A percentile compares a stretch with the other conserved stretches of the same genome.
Conservation (phyloP, 2,329 filamentous ascomycete species). For the Colletotrichum destructivum region DNA sequence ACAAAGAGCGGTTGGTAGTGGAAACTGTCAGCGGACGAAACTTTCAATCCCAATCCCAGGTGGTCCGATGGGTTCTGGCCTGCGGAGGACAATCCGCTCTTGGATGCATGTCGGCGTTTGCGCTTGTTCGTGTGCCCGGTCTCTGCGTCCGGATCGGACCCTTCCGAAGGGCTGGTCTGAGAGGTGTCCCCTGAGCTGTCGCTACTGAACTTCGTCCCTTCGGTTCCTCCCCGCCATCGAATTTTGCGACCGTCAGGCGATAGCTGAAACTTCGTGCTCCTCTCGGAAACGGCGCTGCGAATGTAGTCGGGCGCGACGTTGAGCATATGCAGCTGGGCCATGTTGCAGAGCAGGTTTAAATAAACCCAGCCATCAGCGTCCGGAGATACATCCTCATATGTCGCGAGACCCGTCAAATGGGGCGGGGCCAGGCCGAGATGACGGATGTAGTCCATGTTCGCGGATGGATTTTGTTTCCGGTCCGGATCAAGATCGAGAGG, state of each 20-base stretch:
- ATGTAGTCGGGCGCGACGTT: constrained; percentile 87
- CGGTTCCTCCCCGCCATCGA: constrained; percentile 80
- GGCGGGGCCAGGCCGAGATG: constrained; percentile 79
- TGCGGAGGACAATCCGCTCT: constrained; percentile 48
- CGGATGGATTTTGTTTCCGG: constrained; percentile 80
- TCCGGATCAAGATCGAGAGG: constrained; percentile 84
- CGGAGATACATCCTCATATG: constrained; percentile 64
- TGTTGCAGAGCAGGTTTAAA: constrained; percentile 82
- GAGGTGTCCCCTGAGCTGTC: constrained; percentile 70
- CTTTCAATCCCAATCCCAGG: constrained; percentile 57
- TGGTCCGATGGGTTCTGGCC: constrained; percentile 50
- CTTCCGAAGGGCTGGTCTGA: constrained; percentile 63
- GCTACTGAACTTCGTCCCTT: constrained; percentile 76
- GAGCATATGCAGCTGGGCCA: constrained; percentile 88
- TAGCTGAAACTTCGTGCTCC: constrained; percentile 83
- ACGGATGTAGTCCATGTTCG: constrained; percentile 86
- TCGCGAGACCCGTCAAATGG: constrained; percentile 54
- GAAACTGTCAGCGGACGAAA: constrained; percentile 64
- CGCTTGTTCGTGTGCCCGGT: constrained; percentile 61
- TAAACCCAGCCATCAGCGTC: constrained; percentile 86
- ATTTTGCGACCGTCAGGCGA: constrained; percentile 85
- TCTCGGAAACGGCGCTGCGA: constrained; percentile 77
- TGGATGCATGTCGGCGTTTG: constrained; percentile 51
- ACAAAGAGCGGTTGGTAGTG: constrained; percentile 77
- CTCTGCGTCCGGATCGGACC: constrained; percentile 62